Base-by-base conservation (phyloP, 108 stramenopile species). In the Licmophora abbreviata region DNA sequence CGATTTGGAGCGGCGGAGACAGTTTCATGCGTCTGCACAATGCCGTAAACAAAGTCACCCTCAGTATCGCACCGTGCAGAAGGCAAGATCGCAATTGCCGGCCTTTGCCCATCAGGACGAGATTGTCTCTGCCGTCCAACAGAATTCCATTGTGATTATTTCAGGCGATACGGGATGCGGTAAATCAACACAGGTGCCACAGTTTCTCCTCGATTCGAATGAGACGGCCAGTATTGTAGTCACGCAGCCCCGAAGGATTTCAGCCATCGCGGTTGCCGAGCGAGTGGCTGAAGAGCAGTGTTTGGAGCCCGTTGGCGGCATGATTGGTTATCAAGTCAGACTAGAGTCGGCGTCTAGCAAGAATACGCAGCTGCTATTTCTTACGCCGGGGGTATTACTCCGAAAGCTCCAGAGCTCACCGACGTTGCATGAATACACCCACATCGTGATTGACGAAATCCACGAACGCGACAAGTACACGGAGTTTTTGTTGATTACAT, bases 401-500 rank as follows among this genome's bases (percentile, higher is more conserved):
- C 81, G 86, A 29, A 73, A 77, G 29, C 68, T 97, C n/a, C 64
- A 79, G 22, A 46, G 56, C 21, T 76, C 78, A 52, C 73, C 73
- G 0, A 40, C 43, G 28, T 45, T 63, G 30, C 21, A n/a, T 4
- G 68, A 56, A 51, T 95, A 59, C 60, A 91, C 89, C 10, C 85
- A 94, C 61, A 68, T 97, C 27, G 59, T 96, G 24, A 79, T 97
- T 41, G 96, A 97, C 61, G 96, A 97, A 69, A 91, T 95, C 41
- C 92, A 96, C 59, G 96, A 96, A 73, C 78, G 93, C 31, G 71
- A 83, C 31, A 71, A 85, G 28, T 83, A 94, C 59, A 83, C 89
- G 3, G 96, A 97, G 40, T 93, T 97, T 55, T 44, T 93, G 1
- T 48, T 97, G 58, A 87, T 91, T 45, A 81, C 85, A n/a, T 57